Conservation (phyloP, 169 alveolate species). For the Plasmodium blacklocki region DNA sequence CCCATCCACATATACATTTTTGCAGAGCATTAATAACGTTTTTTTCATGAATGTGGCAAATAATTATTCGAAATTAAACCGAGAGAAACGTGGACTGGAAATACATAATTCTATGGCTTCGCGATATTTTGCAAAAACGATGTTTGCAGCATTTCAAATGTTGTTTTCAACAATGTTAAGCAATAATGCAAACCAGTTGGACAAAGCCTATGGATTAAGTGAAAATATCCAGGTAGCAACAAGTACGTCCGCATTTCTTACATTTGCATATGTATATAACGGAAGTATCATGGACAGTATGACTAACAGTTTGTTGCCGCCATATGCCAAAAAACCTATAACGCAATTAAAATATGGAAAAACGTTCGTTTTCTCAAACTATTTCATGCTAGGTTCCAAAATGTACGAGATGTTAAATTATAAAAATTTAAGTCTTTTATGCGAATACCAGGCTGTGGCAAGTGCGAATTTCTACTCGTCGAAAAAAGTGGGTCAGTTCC, state of each 20-base stretch:
- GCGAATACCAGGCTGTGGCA: too few relatives aligned
- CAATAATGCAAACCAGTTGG: slow-evolving; percentile 5
- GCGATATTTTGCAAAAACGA: slow-evolving; percentile 22
- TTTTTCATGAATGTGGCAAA: too few relatives aligned
- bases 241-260: too few relatives aligned
- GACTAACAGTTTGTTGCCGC: slow-evolving; percentile 46
- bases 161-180: slow-evolving; percentile 13
- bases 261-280: too few relatives aligned
- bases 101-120: too few relatives aligned
- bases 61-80: too few relatives aligned
- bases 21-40: slow-evolving; percentile 20
- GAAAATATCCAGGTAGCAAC: neutral
- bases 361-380: slow-evolving; percentile 37
- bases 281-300: slow-evolving; percentile 29
- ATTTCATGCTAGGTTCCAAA: slow-evolving; percentile 2
- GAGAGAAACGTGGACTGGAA: too few relatives aligned
- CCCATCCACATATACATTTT: too few relatives aligned
- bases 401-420: slow-evolving; percentile 15
- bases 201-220: slow-evolving; percentile 5
- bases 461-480: too few relatives aligned
- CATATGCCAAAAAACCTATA: slow-evolving; percentile 37
- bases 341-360: slow-evolving; percentile 51
- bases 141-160: slow-evolving; percentile 24
- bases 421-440: slow-evolving; percentile 32
- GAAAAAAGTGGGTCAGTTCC: too few relatives aligned